phyloP scores from a whole-genome alignment of 371 early-diverging fungal genomes.

The Lichtheimia hyalospora region DNA sequence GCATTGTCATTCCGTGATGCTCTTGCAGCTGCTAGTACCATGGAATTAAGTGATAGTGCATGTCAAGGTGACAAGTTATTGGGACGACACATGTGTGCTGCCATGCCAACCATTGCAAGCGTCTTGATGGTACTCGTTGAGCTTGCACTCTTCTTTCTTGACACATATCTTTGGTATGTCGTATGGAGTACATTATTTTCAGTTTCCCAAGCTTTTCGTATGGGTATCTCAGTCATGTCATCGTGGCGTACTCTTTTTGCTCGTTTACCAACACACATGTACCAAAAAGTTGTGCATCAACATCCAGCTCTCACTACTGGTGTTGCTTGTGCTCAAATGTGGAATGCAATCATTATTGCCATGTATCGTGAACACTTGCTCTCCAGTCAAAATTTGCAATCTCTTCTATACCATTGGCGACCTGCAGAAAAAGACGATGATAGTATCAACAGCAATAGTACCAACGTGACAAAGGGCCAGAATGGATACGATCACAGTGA shows the following conservation, averaged over 20 bases:
- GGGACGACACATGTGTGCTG: constrained; percentile 55
- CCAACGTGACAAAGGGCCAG: constrained; percentile 4
- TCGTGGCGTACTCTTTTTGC: constrained; percentile 85
- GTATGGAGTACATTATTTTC: constrained; percentile 84
- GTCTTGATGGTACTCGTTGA: constrained; percentile 75
- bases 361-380: constrained; percentile 87
- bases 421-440: constrained; percentile 6
- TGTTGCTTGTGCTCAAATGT: constrained; percentile 80
- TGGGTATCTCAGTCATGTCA: constrained; percentile 83
- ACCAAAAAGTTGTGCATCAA: constrained; percentile 68
- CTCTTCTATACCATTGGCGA: constrained; percentile 66
- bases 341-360: constrained; percentile 87
- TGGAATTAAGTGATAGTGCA: constrained; percentile 36
- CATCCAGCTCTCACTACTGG: constrained; percentile 58
- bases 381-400: constrained; percentile 74
- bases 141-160: constrained; percentile 81
- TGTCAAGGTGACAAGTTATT: constrained; percentile 54
- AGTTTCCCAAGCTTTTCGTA: constrained; percentile 73
- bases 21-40: constrained; percentile 57
- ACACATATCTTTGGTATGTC: constrained; percentile 91
- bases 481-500: constrained; percentile 13
- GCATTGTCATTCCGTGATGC: constrained; percentile 81
- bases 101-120: constrained; percentile 69
- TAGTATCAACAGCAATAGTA: neutral
- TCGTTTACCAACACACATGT: constrained; percentile 77